Evolutionary conservation across 176 grass and related monocot species (phyloP).

Genomic region (Dendrocalamus sinicus): DNA sequence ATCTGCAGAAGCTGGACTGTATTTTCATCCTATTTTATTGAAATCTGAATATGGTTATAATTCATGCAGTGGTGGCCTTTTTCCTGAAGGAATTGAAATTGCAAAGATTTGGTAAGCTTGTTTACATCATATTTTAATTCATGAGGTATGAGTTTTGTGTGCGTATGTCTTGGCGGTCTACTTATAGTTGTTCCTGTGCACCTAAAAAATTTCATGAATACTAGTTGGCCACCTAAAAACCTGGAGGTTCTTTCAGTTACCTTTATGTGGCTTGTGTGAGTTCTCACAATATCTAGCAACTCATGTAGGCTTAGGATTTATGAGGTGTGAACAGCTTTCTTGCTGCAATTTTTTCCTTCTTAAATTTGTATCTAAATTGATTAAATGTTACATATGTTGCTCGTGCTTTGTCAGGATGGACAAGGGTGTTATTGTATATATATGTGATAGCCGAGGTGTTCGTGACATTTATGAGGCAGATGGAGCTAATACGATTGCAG

Average conservation of each 20-base stretch:
- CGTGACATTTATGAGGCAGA: constrained; percentile 99
- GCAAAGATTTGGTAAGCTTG: constrained; percentile 87
- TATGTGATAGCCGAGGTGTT: constrained; percentile 85
- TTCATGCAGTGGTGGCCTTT: constrained; percentile 89
- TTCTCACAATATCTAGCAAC: neutral
- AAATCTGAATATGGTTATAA: constrained; percentile 41
- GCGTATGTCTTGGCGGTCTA: neutral
- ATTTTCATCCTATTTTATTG: neutral
- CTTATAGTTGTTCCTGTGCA: neutral
- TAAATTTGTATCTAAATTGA: neutral
- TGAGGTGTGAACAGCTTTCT: neutral
- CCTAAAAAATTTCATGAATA: neutral
- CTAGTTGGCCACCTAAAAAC: constrained; percentile 18
- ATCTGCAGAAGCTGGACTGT: constrained; percentile 1
- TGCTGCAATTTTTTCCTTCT: neutral
- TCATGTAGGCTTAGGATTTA: neutral
- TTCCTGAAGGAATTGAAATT: constrained; percentile 98
- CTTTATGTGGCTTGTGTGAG: neutral
- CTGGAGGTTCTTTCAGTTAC: neutral
- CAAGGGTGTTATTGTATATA: constrained; percentile 97
- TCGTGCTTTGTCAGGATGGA: constrained; percentile 70
- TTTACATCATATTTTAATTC: neutral
- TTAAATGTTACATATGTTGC: neutral
- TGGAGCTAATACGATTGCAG: constrained; percentile 70
- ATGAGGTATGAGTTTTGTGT: neutral